Percentiles rank a stretch among this genome's conserved stretches.
These are phyloP conservation scores for Cornus suecica DNA, from an alignment of 148 eudicot species.

Conservation along the genomic window DNA sequence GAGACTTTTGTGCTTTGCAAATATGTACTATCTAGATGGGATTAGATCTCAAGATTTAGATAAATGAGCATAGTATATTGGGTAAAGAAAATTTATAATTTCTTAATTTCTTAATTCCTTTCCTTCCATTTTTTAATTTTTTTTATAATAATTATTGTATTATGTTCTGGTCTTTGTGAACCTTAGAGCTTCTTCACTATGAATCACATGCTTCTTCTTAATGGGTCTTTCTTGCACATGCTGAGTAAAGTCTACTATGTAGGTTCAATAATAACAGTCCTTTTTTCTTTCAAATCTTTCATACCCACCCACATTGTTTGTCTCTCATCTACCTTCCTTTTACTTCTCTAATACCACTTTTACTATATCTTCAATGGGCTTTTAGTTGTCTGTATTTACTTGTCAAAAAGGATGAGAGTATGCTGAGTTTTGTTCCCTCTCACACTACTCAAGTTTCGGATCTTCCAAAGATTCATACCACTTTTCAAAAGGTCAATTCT, in stretches of 20 bases:
- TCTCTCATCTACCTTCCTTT: neutral
- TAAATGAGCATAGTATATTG: too few species aligned
- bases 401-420: conserved; percentile 4
- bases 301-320: neutral
- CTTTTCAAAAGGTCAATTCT: conserved; percentile 4
- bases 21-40: neutral
- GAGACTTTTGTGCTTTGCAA: neutral
- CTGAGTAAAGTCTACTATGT: too few species aligned
- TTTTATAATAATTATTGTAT: too few species aligned
- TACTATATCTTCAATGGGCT: neutral
- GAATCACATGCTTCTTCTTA: neutral
- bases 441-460: neutral
- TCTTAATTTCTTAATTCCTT: too few species aligned
- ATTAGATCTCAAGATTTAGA: too few species aligned
- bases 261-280: neutral
- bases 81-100: too few species aligned
- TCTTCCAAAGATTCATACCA: neutral
- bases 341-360: conserved; percentile 11
- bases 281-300: conserved; percentile 4
- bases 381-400: neutral
- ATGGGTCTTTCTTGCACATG: neutral
- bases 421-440: neutral
- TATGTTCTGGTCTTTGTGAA: too few species aligned
- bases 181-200: neutral
- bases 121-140: too few species aligned